phyloP scores from a whole-genome alignment of 495 filamentous ascomycete genomes.

The Amphirosellinia nigrospora region DNA sequence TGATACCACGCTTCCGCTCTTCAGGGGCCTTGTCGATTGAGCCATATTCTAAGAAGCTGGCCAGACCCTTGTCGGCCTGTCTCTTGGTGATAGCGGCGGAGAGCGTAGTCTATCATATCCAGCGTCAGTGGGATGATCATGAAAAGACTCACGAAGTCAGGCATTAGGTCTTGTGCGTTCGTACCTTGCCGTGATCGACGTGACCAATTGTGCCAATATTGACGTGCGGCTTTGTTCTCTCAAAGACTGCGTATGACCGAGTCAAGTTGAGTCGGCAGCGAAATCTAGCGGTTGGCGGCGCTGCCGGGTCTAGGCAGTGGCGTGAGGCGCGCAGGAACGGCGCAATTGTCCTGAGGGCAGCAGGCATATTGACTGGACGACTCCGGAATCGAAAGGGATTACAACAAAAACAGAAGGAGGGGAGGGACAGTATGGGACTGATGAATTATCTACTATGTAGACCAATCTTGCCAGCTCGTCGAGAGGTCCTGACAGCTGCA shows the following conservation, averaged over 20 bases:
- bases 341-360: conserved; percentile 67
- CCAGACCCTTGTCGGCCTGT: conserved; percentile 90
- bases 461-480: conserved; percentile 20
- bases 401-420: conserved; percentile 34
- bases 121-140: background rate
- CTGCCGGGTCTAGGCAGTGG: conserved; percentile 65
- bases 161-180: conserved; percentile 4
- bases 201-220: conserved; percentile 99
- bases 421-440: background rate
- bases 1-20: conserved; percentile 99
- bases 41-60: conserved; percentile 94
- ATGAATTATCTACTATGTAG: conserved; percentile 19
- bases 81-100: conserved; percentile 98
- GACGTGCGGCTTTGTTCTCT: conserved; percentile 94
- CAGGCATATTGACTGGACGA: conserved; percentile 62
- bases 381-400: conserved; percentile 38
- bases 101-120: conserved; percentile 80
- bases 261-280: conserved; percentile 66
- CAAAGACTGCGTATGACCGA: conserved; percentile 76
- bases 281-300: conserved; percentile 66
- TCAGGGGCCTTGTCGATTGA: conserved; percentile 98
- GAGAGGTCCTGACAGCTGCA: conserved; percentile 33
- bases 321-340: conserved; percentile 74
- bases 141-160: background rate
- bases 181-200: conserved; percentile 98